Conservation (phyloP, 176 grass and related monocot species). For the Triticum timopheevii region DNA sequence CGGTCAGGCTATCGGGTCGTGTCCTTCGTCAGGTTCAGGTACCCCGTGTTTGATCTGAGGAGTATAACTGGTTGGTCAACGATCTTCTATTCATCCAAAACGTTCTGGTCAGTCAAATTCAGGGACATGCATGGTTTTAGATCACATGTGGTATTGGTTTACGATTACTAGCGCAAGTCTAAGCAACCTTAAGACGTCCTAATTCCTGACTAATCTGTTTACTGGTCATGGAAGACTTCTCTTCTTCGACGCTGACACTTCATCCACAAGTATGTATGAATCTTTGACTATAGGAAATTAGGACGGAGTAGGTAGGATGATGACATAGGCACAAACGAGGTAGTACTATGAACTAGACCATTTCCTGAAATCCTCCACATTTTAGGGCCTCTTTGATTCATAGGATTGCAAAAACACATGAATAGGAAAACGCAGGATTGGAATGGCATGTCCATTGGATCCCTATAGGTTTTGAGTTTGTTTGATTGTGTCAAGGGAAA, state of each 20-base stretch:
- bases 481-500: too few species aligned
- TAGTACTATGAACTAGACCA: background rate
- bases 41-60: background rate
- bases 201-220: background rate
- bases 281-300: background rate
- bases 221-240: too few species aligned
- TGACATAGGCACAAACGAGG: background rate
- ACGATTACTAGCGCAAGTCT: background rate
- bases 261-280: background rate
- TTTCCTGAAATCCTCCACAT: background rate
- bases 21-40: background rate
- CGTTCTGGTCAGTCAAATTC: background rate
- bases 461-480: too few species aligned
- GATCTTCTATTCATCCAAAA: background rate
- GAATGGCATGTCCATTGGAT: too few species aligned
- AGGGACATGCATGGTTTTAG: background rate
- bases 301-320: background rate
- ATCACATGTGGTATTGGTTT: background rate
- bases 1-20: background rate
- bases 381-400: too few species aligned
- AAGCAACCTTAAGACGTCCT: background rate
- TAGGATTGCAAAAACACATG: too few species aligned
- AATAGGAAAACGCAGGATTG: too few species aligned
- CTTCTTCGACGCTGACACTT: too few species aligned
- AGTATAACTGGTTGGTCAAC: background rate